A percentile compares a stretch with the other conserved stretches of the same genome.
phyloP scores from a whole-genome alignment of 2,329 filamentous ascomycete species.

The Microdochium nivale region DNA sequence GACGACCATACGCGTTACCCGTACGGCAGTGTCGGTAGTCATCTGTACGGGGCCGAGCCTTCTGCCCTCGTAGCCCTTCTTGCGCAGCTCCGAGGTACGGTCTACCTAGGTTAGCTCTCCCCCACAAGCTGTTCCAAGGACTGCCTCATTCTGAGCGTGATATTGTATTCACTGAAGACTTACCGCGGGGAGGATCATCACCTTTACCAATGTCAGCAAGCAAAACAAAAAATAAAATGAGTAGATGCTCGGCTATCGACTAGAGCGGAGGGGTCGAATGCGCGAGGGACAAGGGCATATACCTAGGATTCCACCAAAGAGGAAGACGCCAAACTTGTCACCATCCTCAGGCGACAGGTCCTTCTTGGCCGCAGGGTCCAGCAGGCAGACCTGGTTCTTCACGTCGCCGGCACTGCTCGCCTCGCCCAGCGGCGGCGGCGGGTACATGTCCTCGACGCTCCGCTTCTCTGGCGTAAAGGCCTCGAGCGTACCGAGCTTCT shows the following conservation, averaged over 20 bases:
- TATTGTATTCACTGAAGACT: conserved; percentile 14
- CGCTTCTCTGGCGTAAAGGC: conserved; percentile 64
- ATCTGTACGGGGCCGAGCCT: conserved; percentile 89
- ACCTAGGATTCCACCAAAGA: conserved; percentile 96
- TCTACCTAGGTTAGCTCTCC: conserved; percentile 41
- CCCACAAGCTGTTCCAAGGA: background rate
- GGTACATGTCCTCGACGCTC: conserved; percentile 78
- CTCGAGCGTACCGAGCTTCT: conserved; percentile 41
- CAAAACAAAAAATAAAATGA: background rate
- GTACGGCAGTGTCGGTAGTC: conserved; percentile 95
- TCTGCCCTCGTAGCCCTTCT: conserved; percentile 84
- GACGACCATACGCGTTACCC: conserved; percentile 83
- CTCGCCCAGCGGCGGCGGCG: conserved; percentile 22
- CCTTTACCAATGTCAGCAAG: conserved; percentile 39
- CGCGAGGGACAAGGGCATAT: too few relatives aligned
- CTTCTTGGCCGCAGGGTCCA: conserved; percentile 76
- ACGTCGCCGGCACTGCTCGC: conserved; percentile 26
- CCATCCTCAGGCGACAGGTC: conserved; percentile 81
- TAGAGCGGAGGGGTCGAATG: too few relatives aligned
- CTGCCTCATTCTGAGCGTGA: background rate
- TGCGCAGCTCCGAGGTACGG: conserved; percentile 87
- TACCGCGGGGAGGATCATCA: conserved; percentile 89
- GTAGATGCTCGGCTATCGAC: too few relatives aligned
- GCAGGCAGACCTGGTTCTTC: conserved; percentile 73
- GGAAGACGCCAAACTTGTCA: conserved; percentile 75